Evolutionary conservation across 768 basidiomycete genomes (phyloP), one percentile per base, ranked within the genome.

Genomic region (Crassisporium funariophilum): DNA sequence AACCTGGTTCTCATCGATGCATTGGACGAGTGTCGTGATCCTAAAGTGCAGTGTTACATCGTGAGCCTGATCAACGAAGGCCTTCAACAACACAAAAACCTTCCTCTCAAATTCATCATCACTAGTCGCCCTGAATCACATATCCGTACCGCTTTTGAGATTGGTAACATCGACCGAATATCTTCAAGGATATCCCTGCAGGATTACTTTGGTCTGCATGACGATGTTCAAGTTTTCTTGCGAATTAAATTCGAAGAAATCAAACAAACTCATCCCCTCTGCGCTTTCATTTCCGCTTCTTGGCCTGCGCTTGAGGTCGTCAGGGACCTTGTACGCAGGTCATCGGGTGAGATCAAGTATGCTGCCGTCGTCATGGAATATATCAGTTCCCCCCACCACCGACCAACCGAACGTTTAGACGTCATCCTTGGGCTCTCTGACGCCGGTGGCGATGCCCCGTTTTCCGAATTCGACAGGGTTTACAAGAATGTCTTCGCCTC

Each of bases 331-430:
- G 51, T 57, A 5, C 22, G 22, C 2, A 57, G 50, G 20, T 40
- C 55, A 4, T 54, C 55, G 15, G 56, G 56, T 3, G 52, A 55
- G 20, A 57, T 60, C 24, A 54, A 57, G 19, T 60, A 60, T 33
- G 51, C 52, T 1, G 48, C 58, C 5, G 57, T 56, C 5, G 49
- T 53, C 5, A 48, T 57, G 9, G 51, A 49, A 21, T 60, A 54
- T 25, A 48, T 59, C 12, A 46, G 49, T 17, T 51, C 44, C 4
- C 45, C 35, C 5, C 46, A 52, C 22, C 44, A 56, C 23, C 22
- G 47, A 16, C 54, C 51, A 5, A 48, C 45, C 17, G 52, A 56
- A 16, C 50, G 54, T 21, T 44, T 56, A 2, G 7, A 49, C 12
- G 41, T 46, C 20, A 35, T 59, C 35, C 48, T 56, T 9, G 57